A percentile compares a stretch with the other conserved stretches of the same genome.
These are phyloP conservation scores for Talaromyces liani DNA, from an alignment of 495 filamentous ascomycete species.

Conservation along the genomic window DNA sequence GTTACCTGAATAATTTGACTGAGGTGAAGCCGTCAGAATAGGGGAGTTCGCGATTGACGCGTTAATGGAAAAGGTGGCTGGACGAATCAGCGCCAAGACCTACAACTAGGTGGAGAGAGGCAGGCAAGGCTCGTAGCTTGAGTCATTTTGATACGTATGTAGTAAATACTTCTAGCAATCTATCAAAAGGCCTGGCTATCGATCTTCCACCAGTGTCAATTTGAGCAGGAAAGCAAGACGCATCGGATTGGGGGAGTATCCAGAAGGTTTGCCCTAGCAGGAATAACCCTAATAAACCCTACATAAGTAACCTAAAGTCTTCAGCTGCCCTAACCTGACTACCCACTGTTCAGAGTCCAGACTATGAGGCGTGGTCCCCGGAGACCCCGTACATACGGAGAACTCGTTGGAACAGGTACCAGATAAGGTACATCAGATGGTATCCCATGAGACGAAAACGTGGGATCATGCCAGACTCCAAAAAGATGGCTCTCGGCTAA, in stretches of 20 bases:
- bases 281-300: not conserved
- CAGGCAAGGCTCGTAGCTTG: not conserved
- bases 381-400: not conserved
- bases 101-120: not conserved
- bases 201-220: not conserved
- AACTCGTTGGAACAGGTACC: not conserved
- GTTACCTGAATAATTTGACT: not conserved
- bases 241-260: not conserved
- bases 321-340: not conserved
- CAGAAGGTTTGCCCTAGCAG: not conserved
- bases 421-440: not conserved
- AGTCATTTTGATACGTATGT: not conserved
- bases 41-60: not conserved
- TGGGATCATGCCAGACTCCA: not conserved
- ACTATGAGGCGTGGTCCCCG: not conserved
- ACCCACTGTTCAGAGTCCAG: too few relatives aligned
- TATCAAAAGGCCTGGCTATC: not conserved
- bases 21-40: not conserved
- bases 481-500: not conserved
- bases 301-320: not conserved
- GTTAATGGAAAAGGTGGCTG: not conserved
- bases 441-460: not conserved
- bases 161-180: not conserved
- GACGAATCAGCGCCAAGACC: constrained; percentile 6
- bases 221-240: not conserved